phyloP scores from a whole-genome alignment of 495 filamentous ascomycete species.

The Trypethelium eluteriae region DNA sequence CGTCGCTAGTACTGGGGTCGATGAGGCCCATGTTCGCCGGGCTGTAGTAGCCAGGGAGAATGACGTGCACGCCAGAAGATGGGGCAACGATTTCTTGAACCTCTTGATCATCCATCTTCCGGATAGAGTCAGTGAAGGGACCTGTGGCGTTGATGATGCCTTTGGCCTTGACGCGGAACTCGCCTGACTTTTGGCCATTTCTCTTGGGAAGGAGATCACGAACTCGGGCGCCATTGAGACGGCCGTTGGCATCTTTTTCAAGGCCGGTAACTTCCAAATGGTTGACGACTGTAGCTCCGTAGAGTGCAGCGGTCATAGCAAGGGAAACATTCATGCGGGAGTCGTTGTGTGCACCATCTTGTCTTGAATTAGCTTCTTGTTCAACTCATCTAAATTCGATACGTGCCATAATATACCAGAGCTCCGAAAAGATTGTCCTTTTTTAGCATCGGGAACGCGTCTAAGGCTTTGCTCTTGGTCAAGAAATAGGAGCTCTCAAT shows the following conservation, averaged over 20 bases:
- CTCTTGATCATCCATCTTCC: slow-evolving; percentile 74
- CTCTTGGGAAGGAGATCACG: slow-evolving; percentile 63
- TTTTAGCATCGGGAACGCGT: slow-evolving; percentile 96
- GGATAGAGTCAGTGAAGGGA: slow-evolving; percentile 86
- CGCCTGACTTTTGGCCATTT: slow-evolving; percentile 47
- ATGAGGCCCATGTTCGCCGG: slow-evolving; percentile 95
- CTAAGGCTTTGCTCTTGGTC: slow-evolving; percentile 86
- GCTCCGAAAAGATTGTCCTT: slow-evolving; percentile 78
- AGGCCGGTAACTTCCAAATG: slow-evolving; percentile 83
- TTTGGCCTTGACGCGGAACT: slow-evolving; percentile 70
- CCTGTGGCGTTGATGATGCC: slow-evolving; percentile 96
- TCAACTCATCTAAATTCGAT: slow-evolving; percentile 17
- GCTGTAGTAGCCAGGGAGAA: slow-evolving; percentile 91
- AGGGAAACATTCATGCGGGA: slow-evolving; percentile 97
- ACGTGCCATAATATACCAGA: slow-evolving; percentile 82
- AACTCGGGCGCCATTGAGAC: slow-evolving; percentile 68
- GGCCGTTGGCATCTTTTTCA: slow-evolving; percentile 70
- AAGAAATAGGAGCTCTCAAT: slow-evolving; percentile 97
- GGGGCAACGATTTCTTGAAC: slow-evolving; percentile 86
- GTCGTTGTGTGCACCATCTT: slow-evolving; percentile 93
- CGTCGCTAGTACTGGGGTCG: slow-evolving; percentile 89
- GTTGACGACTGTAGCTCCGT: slow-evolving; percentile 87
- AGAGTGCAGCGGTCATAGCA: slow-evolving; percentile 90
- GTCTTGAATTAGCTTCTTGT: slow-evolving; percentile 16
- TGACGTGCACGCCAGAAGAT: slow-evolving; percentile 87